These are phyloP conservation scores for Pezicula radicicola DNA, from an alignment of 2,329 filamentous ascomycete species.

Conservation along the genomic window DNA sequence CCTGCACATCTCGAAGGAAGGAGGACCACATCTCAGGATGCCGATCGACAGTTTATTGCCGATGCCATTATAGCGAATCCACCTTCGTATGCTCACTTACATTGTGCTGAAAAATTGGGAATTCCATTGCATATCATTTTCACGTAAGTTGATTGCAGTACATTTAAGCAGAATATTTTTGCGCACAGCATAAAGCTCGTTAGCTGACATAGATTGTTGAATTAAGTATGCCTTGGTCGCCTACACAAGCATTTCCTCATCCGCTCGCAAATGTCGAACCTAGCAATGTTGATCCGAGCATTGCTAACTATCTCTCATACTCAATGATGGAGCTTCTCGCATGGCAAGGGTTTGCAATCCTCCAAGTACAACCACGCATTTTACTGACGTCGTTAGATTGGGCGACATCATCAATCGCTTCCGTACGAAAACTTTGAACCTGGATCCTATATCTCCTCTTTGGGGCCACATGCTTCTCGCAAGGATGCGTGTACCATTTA, in stretches of 20 bases:
- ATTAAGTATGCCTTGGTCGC: slow-evolving; percentile 20
- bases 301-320: slow-evolving; percentile 66
- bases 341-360: slow-evolving; percentile 59
- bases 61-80: slow-evolving; percentile 82
- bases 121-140: slow-evolving; percentile 83
- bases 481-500: slow-evolving; percentile 69
- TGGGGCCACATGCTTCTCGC: slow-evolving; percentile 74
- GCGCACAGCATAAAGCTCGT: neutral
- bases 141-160: slow-evolving; percentile 65
- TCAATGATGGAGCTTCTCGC: slow-evolving; percentile 66
- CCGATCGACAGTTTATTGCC: slow-evolving; percentile 58
- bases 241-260: slow-evolving; percentile 18
- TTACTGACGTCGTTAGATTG: slow-evolving; percentile 31
- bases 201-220: neutral
- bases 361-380: neutral
- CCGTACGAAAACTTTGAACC: slow-evolving; percentile 59
- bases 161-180: slow-evolving; percentile 17
- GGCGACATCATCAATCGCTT: slow-evolving; percentile 77
- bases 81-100: slow-evolving; percentile 71
- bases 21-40: neutral
- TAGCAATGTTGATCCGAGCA: slow-evolving; percentile 59
- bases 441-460: slow-evolving; percentile 71
- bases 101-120: slow-evolving; percentile 74
- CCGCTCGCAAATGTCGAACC: slow-evolving; percentile 56
- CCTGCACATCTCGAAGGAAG: neutral